These are phyloP conservation scores for Coriaria nepalensis DNA, from an alignment of 306 rosid genomes.

Conservation along the genomic window DNA sequence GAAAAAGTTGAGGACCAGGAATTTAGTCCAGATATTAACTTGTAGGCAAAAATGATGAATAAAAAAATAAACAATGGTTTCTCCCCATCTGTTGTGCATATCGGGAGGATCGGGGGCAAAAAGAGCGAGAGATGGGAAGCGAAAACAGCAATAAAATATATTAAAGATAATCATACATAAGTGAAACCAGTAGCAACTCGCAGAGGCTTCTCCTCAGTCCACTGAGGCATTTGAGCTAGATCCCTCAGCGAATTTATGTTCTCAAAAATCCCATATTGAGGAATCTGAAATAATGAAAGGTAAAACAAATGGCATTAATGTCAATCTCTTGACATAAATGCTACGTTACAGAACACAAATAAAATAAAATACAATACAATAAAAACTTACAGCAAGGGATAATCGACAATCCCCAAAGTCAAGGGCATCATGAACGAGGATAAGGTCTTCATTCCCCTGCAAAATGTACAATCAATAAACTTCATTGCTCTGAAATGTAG, in stretches of 20 bases:
- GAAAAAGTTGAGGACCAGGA: slow-evolving; percentile 8
- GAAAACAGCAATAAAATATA: background rate
- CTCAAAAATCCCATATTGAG: slow-evolving; percentile 83
- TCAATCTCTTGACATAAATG: background rate
- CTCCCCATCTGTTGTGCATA: background rate
- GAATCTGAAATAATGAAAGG: slow-evolving; percentile 44
- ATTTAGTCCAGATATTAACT: background rate
- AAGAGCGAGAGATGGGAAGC: background rate
- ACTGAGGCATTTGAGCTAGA: slow-evolving; percentile 78
- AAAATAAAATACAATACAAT: background rate
- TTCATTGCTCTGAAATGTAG: no score
- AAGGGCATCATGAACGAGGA: slow-evolving; percentile 75
- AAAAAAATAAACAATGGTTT: slow-evolving; percentile 1
- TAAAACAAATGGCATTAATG: background rate
- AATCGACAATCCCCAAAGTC: slow-evolving; percentile 77
- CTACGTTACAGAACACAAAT: background rate
- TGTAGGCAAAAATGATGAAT: background rate
- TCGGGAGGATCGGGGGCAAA: no score
- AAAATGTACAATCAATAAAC: slow-evolving; percentile 3
- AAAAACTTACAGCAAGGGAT: slow-evolving; percentile 67
- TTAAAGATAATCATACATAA: slow-evolving; percentile 36
- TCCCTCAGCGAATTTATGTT: slow-evolving; percentile 61
- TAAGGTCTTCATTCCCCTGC: slow-evolving; percentile 68
- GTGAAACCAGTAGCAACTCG: slow-evolving; percentile 92
- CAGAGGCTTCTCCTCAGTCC: slow-evolving; percentile 68